Base-by-base conservation (phyloP, 2,329 filamentous ascomycete genomes). In the Stachybotrys echinatus region DNA sequence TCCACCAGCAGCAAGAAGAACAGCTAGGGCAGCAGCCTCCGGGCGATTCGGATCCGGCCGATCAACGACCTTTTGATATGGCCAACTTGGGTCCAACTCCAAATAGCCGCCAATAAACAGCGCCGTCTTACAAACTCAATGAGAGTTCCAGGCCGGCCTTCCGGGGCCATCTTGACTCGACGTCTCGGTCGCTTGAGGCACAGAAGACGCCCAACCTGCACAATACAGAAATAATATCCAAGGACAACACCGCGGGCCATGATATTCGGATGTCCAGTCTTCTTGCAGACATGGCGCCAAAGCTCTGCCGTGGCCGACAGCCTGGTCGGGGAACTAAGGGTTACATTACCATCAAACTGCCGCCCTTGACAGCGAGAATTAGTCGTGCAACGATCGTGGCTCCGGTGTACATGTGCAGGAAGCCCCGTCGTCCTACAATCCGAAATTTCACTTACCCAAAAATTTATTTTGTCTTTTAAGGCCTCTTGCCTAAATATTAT, bases 1-100 rank as follows among this genome's bases (percentile, higher is more conserved):
- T 66, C 8, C n/a, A 66, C 42, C 59, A 60, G 23, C 59, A 63
- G 34, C 56, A 59, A 19, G 44, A 45, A 7, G 53, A 50, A 5
- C 60, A 58, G 42, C 58, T 59, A 21, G 62, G 65, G 50, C 59
- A 60, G 48, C 55, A 51, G 48, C n/a, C n/a, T n/a, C n/a, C n/a
- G n/a, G n/a, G n/a, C n/a, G n/a, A n/a, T n/a, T n/a, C n/a, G n/a
- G n/a, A n/a, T n/a, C n/a, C n/a, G n/a, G n/a, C n/a, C n/a, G n/a
- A n/a, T n/a, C n/a, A n/a, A n/a, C n/a, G n/a, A n/a, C n/a, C n/a
- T n/a, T n/a, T n/a, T n/a, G n/a, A n/a, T n/a, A n/a, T n/a, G n/a
- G n/a, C n/a, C n/a, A n/a, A n/a, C n/a, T n/a, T n/a, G n/a, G n/a
- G n/a, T n/a, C n/a, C n/a, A n/a, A n/a, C n/a, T n/a, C n/a, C n/a